Evolutionary conservation across 129 eudicot species (phyloP).

Genomic region (carrot (Daucus carota)): DH1_v3.0 NC_030388.2:5816501-5817000

Average conservation of each 20-base stretch:
- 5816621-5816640: no score
- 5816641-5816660: no score
- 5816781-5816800: conserved; percentile 39
- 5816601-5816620: no score
- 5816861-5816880: conserved; percentile 24
- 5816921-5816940: conserved; percentile 19
- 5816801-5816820: conserved; percentile 12
- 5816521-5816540: not conserved
- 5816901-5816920: conserved; percentile 43
- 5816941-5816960: conserved; percentile 23
- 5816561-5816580: not conserved
- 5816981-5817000: conserved; percentile 21
- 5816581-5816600: not conserved
- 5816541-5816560: not conserved
- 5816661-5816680: no score
- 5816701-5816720: no score
- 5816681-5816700: no score
- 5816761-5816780: no score
- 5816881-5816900: conserved; percentile 14
- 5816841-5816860: conserved; percentile 15
- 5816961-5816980: conserved; percentile 35
- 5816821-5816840: conserved; percentile 10
- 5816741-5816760: no score
- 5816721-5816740: no score
- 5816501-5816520: not conserved